Percentiles rank a stretch among this genome's conserved stretches.
These are phyloP conservation scores for Ganoderma resinaceum DNA, from an alignment of 1,284 basidiomycete genomes.

Conservation along the genomic window DNA sequence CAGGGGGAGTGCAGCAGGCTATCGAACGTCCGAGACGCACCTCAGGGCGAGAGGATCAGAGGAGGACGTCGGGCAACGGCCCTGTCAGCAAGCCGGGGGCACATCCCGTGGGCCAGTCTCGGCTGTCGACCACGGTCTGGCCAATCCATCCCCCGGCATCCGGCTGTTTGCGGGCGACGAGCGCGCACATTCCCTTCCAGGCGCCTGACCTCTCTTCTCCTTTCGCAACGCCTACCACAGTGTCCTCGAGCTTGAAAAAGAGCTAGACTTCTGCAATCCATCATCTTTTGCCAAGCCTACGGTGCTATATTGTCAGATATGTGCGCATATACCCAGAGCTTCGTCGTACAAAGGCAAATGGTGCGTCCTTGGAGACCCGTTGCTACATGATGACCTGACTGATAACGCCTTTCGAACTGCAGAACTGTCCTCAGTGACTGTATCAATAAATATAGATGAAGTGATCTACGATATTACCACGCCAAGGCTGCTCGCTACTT, in stretches of 20 bases:
- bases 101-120: background rate
- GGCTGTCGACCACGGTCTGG: background rate
- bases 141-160: background rate
- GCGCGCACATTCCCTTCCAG: background rate
- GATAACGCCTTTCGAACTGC: background rate
- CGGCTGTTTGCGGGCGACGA: conserved; percentile 2
- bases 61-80: conserved; percentile 3
- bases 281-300: no score
- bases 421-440: background rate
- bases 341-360: background rate
- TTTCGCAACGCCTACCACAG: background rate
- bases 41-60: conserved; percentile 10
- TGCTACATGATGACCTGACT: background rate
- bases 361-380: background rate
- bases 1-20: background rate
- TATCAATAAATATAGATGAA: background rate
- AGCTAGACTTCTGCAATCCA: background rate
- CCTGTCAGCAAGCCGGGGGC: background rate
- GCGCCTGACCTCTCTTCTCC: background rate
- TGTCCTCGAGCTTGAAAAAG: background rate
- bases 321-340: background rate
- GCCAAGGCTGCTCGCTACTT: background rate
- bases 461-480: no score
- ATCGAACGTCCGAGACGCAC: conserved; percentile 3
- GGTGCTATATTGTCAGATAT: background rate